phyloP scores from a whole-genome alignment of 2,329 filamentous ascomycete species.

The Coniella vitis region DNA sequence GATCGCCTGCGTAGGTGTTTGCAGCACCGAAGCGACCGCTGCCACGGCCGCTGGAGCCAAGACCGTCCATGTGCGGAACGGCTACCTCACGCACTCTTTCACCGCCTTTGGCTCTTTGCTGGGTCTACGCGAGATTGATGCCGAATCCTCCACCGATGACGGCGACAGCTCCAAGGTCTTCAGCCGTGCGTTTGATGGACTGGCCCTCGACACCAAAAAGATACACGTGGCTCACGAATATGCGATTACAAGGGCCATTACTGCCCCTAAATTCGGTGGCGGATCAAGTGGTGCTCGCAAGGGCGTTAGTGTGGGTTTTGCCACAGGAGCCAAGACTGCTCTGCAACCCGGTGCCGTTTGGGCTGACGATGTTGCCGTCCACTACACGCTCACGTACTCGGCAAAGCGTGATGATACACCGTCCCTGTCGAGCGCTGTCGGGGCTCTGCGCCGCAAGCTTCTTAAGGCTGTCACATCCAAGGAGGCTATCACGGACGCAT shows the following conservation, averaged over 20 bases:
- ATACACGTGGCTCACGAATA: conserved; percentile 45
- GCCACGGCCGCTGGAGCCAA: conserved; percentile 28
- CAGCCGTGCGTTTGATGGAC: conserved; percentile 51
- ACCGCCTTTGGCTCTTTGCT: conserved; percentile 54
- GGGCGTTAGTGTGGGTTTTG: conserved; percentile 53
- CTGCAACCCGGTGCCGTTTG: conserved; percentile 46
- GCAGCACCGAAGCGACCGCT: conserved; percentile 35
- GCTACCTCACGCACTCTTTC: conserved; percentile 53
- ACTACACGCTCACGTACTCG: conserved; percentile 48
- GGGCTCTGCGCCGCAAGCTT: conserved; percentile 45
- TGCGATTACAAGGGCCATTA: conserved; percentile 52
- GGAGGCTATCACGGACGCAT: conserved; percentile 32
- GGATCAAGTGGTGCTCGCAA: conserved; percentile 34
- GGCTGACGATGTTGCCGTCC: conserved; percentile 45
- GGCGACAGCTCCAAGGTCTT: conserved; percentile 41
- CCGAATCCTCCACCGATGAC: conserved; percentile 48
- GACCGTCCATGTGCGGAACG: conserved; percentile 46
- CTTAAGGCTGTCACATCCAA: conserved; percentile 40
- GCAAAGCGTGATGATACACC: conserved; percentile 38
- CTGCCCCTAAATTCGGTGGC: conserved; percentile 42
- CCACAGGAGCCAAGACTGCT: conserved; percentile 40
- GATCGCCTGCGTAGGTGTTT: conserved; percentile 50
- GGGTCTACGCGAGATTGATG: conserved; percentile 57
- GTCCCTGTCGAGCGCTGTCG: conserved; percentile 49
- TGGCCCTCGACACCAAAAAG: conserved; percentile 49